Conservation (phyloP, 2,329 filamentous ascomycete genomes). For the Penicillium sp. region DNA sequence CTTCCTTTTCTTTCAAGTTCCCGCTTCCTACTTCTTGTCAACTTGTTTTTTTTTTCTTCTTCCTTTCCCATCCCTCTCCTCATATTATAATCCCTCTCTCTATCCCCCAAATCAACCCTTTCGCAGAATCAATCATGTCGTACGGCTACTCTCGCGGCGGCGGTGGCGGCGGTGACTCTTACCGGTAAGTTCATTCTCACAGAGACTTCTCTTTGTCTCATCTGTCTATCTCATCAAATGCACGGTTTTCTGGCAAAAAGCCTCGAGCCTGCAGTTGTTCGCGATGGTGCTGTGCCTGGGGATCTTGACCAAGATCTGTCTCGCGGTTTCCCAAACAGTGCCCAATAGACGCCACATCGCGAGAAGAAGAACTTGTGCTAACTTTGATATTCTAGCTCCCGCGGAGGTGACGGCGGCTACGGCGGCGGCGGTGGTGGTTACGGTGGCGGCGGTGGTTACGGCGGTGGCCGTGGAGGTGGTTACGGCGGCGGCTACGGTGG, state of each 20-base stretch:
- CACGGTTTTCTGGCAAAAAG: neutral
- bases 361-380: conserved; percentile 4
- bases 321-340: neutral
- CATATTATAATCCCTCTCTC: neutral
- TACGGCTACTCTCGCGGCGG: conserved; percentile 51
- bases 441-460: conserved; percentile 30
- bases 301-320: neutral
- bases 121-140: conserved; percentile 51
- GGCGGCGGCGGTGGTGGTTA: conserved; percentile 40
- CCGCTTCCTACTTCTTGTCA: conserved; percentile 20
- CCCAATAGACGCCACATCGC: neutral
- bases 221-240: neutral
- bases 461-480: conserved; percentile 57
- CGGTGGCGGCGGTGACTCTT: conserved; percentile 42
- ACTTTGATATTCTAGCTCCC: conserved; percentile 22
- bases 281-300: neutral
- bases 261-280: neutral
- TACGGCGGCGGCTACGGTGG: conserved; percentile 17
- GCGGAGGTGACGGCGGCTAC: conserved; percentile 43
- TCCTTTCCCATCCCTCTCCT: conserved; percentile 1
- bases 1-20: conserved; percentile 13
- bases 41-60: conserved; percentile 7
- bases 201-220: neutral
- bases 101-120: conserved; percentile 6
- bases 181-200: conserved; percentile 31